Evolutionary conservation across 495 filamentous ascomycete species (phyloP), one percentile per base, ranked within the genome.

Genomic region (Aspergillus nidulans): DNA sequence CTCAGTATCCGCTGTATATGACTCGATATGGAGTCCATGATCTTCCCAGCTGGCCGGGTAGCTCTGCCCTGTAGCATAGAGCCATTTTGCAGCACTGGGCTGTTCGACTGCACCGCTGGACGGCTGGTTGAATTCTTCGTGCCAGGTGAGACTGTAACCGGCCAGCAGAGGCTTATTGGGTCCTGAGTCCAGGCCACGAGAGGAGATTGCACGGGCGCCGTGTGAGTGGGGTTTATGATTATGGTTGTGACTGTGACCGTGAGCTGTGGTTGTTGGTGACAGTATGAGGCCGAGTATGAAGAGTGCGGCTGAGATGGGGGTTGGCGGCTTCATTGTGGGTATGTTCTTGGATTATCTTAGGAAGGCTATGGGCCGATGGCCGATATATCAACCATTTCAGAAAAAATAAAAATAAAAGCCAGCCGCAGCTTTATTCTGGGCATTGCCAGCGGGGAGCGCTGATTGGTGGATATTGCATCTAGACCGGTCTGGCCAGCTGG

Each of bases 121-220:
- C 30, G 4, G 30, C 30, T 34, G 30, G 30, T 34, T 49, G 53
- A 55, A 55, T 28, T 55, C 53, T 4, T 55, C 53, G 19, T 55
- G 44, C 53, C 53, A 55, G 44, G 53, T 55, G 24, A 55, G 53
- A 12, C 15, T 21, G 53, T 55, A 55, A 34, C 45, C 45, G 6
- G 44, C 18, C 19, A 55, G 44, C 21, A 55, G 53, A 23, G 44
- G 9, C 15, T 41, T 24, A 23, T 55, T 48, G 44, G 42, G 53
- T 24, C 53, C 53, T 23, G 48, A 36, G 9, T 55, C 28, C n/a
- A 55, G 53, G 44, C 45, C 53, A n/a, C 30, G 30, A 3, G 50
- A 18, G 4, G 50, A 20, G 8, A 53, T 26, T 16, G 25, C 50
- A 28, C 41, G 50, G 9, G 41, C 12, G 19, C 23, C 41, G 41